These are phyloP conservation scores for Coccomyxa sp. DNA, from an alignment of 139 green algal genomes.

Conservation along the genomic window DNA sequence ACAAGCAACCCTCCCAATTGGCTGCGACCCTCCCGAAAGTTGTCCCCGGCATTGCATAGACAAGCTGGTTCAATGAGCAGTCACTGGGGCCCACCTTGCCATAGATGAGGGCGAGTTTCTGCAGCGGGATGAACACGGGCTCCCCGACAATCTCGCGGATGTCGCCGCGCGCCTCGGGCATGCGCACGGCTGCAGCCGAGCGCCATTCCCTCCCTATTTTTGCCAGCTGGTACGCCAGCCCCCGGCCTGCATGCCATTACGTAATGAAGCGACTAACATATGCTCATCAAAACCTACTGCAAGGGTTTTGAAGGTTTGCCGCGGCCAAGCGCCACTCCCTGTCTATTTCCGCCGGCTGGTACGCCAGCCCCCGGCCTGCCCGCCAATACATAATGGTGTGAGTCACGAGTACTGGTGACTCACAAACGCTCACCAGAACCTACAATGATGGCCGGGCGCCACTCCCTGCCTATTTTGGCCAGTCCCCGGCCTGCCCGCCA, in stretches of 20 bases:
- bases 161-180: slow-evolving; percentile 81
- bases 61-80: too few species aligned
- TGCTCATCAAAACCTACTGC: background rate
- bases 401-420: background rate
- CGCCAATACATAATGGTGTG: background rate
- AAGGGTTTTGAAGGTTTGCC: background rate
- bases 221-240: background rate
- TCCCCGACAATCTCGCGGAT: slow-evolving; percentile 88
- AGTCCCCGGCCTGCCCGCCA: too few species aligned
- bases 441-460: background rate
- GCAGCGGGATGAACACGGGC: slow-evolving; percentile 95
- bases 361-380: too few species aligned
- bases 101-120: slow-evolving; percentile 24
- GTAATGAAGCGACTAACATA: too few species aligned
- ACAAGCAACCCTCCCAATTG: too few species aligned
- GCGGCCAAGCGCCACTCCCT: background rate
- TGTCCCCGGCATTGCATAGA: too few species aligned
- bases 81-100: too few species aligned
- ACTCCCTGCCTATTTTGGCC: background rate
- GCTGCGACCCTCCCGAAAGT: too few species aligned
- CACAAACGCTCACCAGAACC: background rate
- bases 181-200: slow-evolving; percentile 38
- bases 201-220: too few species aligned
- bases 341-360: background rate
- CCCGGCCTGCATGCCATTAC: background rate